Conservation (phyloP, 2,329 filamentous ascomycete genomes). For the Cryphonectria parasitica region DNA sequence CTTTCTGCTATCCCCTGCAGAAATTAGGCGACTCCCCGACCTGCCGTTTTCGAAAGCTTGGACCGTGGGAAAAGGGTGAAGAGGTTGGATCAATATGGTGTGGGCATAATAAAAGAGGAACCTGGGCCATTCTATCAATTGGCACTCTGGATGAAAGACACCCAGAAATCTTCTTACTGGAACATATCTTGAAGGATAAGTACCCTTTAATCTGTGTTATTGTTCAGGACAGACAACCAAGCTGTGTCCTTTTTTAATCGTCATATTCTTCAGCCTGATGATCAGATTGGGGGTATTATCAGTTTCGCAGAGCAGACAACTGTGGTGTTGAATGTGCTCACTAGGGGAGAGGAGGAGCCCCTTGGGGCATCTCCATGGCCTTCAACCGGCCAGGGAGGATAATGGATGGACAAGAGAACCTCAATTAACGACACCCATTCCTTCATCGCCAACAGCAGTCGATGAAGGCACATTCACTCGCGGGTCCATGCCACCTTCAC, state of each 20-base stretch:
- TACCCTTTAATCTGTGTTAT: neutral
- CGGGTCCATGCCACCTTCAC: neutral
- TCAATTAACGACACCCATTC: neutral
- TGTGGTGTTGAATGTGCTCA: slow-evolving; percentile 4
- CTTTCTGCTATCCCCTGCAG: neutral
- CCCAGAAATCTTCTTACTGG: neutral
- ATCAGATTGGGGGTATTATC: neutral
- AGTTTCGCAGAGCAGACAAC: neutral
- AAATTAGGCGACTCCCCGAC: slow-evolving; percentile 23
- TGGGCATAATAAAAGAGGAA: slow-evolving; percentile 16
- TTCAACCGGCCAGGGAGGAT: neutral
- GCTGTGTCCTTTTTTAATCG: neutral
- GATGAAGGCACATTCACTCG: neutral
- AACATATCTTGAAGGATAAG: neutral
- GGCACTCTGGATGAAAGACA: neutral
- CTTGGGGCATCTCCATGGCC: slow-evolving; percentile 3
- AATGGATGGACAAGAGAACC: neutral
- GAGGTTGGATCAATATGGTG: neutral
- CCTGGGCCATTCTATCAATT: neutral
- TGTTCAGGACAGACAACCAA: neutral
- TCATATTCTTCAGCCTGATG: neutral
- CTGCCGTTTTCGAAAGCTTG: slow-evolving; percentile 18
- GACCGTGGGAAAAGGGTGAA: neutral
- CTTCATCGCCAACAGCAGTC: neutral
- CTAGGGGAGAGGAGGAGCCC: neutral